Evolutionary conservation across 768 basidiomycete species (phyloP), one percentile per base, ranked within the genome.

Genomic region (Termitomyces sp.): DNA sequence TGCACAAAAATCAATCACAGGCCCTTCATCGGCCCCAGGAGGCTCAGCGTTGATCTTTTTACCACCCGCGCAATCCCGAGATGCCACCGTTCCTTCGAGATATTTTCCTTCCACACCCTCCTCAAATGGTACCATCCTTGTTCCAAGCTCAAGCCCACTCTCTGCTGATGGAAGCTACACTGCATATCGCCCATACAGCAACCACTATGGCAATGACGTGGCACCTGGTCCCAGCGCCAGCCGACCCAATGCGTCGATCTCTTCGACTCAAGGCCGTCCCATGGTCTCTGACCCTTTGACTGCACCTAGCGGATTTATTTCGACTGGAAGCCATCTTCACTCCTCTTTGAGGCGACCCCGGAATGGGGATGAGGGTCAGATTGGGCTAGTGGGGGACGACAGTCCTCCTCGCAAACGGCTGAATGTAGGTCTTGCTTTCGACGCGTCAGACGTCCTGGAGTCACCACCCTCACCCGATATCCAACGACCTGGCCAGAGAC

Each of bases 81-180:
- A 92, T 77, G 88, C 82, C 47, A 88, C 86, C n/a, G 72, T 83
- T 41, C 67, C 80, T 71, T 84, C 86, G 58, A 84, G 82, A 60
- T 89, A 84, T 81, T 80, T 80, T 75, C 66, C 78, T 67, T 44
- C 71, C 70, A 67, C 78, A 61, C 64, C 84, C 8, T 74, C 80
- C 10, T 69, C 80, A 32, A 74, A 77, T 47, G 83, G 82, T 68
- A 82, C 74, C 57, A 72, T 92, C 53, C 84, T 92, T 56, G 89
- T 90, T 26, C 90, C 90, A 50, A 87, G 79, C 73, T 92, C 91
- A 56, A 91, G 88, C 62, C 88, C 89, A 35, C 67, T 80, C 38
- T 64, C 66, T 41, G 70, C 77, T 50, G 80, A 84, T 59, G 61
- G 74, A 14, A 62, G 66, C 16, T 65, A 75, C 59, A 75, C 70